A percentile compares a stretch with the other conserved stretches of the same genome.
These are phyloP conservation scores for Fusarium brevicatenulatum DNA, from an alignment of 2,329 filamentous ascomycete species.

Conservation along the genomic window DNA sequence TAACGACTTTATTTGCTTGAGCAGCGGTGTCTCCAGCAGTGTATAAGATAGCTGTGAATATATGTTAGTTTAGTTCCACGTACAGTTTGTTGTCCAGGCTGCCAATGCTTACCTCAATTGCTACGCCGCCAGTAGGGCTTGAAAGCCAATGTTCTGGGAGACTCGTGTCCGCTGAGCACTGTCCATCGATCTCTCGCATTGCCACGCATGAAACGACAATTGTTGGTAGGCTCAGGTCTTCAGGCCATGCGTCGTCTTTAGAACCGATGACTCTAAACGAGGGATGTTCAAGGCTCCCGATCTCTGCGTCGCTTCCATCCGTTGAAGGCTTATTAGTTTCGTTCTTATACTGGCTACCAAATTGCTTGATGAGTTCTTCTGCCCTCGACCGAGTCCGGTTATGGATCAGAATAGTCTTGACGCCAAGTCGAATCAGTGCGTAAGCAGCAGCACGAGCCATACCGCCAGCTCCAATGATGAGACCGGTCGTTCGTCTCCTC, in stretches of 20 bases:
- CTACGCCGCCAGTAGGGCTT: slow-evolving; percentile 5
- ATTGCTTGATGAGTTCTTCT: not conserved
- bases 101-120: not conserved
- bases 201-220: not conserved
- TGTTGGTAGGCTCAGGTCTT: not conserved
- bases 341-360: rapidly evolving
- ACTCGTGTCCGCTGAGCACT: slow-evolving; percentile 3
- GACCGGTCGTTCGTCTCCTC: not conserved
- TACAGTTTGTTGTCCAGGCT: rapidly evolving
- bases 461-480: not conserved
- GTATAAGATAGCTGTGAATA: not conserved
- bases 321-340: rapidly evolving
- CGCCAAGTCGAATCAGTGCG: not conserved
- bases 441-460: slow-evolving; percentile 14
- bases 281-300: not conserved
- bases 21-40: not conserved
- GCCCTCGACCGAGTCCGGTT: not conserved
- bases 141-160: not conserved
- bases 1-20: not conserved
- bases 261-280: not conserved
- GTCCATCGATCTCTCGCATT: not conserved
- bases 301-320: rapidly evolving
- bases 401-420: not conserved
- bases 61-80: rapidly evolving
- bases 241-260: not conserved